phyloP scores from a whole-genome alignment of 148 eudicot genomes.

The Simmondsia chinensis region DNA sequence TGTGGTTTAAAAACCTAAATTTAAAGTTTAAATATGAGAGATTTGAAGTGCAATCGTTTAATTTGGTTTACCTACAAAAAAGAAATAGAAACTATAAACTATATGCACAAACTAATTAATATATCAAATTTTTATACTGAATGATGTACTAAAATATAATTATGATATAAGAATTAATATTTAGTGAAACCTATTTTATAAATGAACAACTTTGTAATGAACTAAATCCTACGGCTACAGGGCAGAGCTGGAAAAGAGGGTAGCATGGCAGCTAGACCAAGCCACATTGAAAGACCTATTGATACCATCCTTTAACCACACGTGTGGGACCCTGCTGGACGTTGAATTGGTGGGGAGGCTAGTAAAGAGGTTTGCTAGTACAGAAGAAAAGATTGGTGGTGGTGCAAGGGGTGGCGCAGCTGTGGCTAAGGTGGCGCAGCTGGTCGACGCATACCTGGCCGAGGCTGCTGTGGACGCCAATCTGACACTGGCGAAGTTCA shows the following conservation, averaged over 20 bases:
- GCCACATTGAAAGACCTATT: constrained; percentile 62
- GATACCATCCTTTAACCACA: constrained; percentile 77
- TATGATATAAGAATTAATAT: too few relatives aligned
- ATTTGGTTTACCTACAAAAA: too few relatives aligned
- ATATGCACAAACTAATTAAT: too few relatives aligned
- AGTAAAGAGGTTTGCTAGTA: constrained; percentile 36
- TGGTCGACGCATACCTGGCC: constrained; percentile 64
- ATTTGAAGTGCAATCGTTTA: too few relatives aligned
- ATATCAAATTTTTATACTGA: too few relatives aligned
- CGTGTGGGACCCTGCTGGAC: constrained; percentile 56
- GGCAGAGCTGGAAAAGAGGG: constrained; percentile 51
- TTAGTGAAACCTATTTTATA: too few relatives aligned
- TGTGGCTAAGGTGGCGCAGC: constrained; percentile 58
- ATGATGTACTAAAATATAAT: too few relatives aligned
- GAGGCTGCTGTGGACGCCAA: constrained; percentile 64
- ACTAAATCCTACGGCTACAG: too few relatives aligned
- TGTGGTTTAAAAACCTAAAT: too few relatives aligned
- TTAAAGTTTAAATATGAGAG: too few relatives aligned
- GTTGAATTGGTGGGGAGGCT: constrained; percentile 54
- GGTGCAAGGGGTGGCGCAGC: constrained; percentile 35
- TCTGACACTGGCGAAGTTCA: constrained; percentile 39
- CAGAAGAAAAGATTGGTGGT: constrained; percentile 34
- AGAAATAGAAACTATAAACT: too few relatives aligned
- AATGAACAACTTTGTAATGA: too few relatives aligned
- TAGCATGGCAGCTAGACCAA: constrained; percentile 56